Evolutionary conservation across 2,329 filamentous ascomycete genomes (phyloP).

Genomic region (Karstenula rhodostoma): DNA sequence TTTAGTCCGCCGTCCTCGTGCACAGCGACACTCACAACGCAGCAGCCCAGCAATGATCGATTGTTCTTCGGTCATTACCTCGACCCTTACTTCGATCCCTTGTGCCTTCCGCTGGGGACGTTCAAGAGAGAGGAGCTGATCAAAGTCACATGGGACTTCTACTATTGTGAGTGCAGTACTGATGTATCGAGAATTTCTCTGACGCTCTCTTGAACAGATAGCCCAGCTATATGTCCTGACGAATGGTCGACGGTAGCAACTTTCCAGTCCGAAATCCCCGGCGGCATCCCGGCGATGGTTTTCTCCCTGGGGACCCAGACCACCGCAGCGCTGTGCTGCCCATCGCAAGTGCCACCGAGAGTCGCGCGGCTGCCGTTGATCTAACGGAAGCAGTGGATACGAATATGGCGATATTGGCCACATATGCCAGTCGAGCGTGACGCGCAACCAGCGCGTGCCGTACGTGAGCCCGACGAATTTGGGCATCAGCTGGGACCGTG

Average conservation of each 20-base stretch:
- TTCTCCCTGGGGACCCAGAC: not conserved
- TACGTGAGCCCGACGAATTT: constrained; percentile 3
- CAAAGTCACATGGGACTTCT: not conserved
- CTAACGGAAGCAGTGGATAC: not conserved
- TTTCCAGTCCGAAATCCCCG: not conserved
- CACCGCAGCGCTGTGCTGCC: constrained; percentile 2
- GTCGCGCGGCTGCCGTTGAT: not conserved
- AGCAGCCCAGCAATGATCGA: not conserved
- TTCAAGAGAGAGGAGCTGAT: not conserved
- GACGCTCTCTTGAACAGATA: not conserved
- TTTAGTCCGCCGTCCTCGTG: constrained; percentile 7
- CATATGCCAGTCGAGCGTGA: not conserved
- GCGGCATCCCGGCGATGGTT: no score
- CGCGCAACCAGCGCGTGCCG: not conserved
- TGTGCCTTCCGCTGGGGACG: not conserved
- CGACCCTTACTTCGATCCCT: not conserved
- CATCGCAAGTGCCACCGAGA: not conserved
- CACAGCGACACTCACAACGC: constrained; percentile 2
- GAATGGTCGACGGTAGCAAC: not conserved
- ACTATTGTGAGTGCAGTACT: constrained; percentile 7
- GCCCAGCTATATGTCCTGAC: constrained; percentile 6
- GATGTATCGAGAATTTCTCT: not conserved
- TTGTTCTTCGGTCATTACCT: not conserved
- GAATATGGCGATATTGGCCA: not conserved
- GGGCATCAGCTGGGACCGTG: not conserved